Evolutionary conservation across 2,329 filamentous ascomycete species (phyloP).

Genomic region (Xylaria sp.): DNA sequence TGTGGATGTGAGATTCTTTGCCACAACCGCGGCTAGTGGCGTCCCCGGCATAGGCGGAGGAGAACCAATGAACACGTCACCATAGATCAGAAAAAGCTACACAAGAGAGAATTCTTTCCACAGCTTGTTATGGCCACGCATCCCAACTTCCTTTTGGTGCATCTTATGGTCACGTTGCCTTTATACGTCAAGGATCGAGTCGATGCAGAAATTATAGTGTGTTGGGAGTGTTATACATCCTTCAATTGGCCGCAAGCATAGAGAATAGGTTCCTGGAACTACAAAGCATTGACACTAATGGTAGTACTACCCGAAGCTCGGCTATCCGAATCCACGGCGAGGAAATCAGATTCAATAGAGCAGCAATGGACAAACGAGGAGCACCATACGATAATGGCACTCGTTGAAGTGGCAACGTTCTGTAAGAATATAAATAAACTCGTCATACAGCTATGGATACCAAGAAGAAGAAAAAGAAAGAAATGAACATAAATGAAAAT

Average conservation of each 20-base stretch:
- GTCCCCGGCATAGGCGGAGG: conserved; percentile 63
- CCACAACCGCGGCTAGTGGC: conserved; percentile 82
- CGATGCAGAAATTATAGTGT: conserved; percentile 37
- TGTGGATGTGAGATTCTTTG: conserved; percentile 98
- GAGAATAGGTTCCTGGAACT: conserved; percentile 33
- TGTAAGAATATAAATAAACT: conserved; percentile 35
- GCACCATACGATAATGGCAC: conserved; percentile 13
- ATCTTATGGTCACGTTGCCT: conserved; percentile 40
- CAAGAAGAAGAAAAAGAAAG: not conserved
- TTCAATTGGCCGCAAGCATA: conserved; percentile 39
- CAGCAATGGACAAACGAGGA: conserved; percentile 18
- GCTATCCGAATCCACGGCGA: conserved; percentile 23
- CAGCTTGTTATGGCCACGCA: conserved; percentile 40
- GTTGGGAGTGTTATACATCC: conserved; percentile 34
- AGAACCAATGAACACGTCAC: conserved; percentile 74
- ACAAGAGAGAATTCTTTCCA: conserved; percentile 42
- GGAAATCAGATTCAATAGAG: conserved; percentile 34
- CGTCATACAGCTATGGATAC: conserved; percentile 54
- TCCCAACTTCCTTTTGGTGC: conserved; percentile 41
- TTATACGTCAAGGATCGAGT: conserved; percentile 40
- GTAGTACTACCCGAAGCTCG: conserved; percentile 7
- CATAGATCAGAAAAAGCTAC: conserved; percentile 62
- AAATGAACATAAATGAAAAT: conserved; percentile 9
- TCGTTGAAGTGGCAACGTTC: conserved; percentile 1
- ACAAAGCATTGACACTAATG: conserved; percentile 22